Evolutionary conservation across 208 protist genomes (phyloP).

Genomic region (Balamuthia mandrillaris): DNA sequence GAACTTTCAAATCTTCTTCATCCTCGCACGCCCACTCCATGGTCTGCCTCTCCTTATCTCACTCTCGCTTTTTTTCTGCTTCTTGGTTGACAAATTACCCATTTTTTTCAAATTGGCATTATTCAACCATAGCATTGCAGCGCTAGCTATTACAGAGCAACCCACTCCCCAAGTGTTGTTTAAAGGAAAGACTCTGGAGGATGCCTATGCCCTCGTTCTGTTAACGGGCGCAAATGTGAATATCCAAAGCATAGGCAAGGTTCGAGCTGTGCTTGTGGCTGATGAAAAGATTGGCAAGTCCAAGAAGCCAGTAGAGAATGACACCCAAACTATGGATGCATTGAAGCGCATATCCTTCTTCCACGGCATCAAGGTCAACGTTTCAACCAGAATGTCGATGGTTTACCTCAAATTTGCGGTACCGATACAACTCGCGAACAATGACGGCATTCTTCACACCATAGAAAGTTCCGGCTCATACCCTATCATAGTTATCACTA

Average conservation of each 20-base stretch:
- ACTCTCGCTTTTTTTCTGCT: not conserved
- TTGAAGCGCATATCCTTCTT: not conserved
- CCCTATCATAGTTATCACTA: slow-evolving; percentile 60
- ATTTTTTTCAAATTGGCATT: not conserved
- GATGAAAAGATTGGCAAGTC: slow-evolving; percentile 25
- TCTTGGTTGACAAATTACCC: not conserved
- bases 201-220: not conserved
- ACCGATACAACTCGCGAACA: not conserved
- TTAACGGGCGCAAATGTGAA: not conserved
- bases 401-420: slow-evolving; percentile 44
- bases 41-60: not conserved
- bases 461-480: slow-evolving; percentile 34
- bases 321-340: not conserved
- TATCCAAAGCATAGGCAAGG: slow-evolving; percentile 3
- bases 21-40: not conserved
- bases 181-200: slow-evolving; percentile 41
- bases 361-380: slow-evolving; percentile 50
- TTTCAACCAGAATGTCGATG: slow-evolving; percentile 52
- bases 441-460: slow-evolving; percentile 25
- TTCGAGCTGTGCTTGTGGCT: not conserved
- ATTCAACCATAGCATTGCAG: not conserved
- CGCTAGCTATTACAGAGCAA: slow-evolving; percentile 43
- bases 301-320: slow-evolving; percentile 31
- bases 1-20: not conserved
- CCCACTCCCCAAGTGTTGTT: slow-evolving; percentile 53